Evolutionary conservation across 768 basidiomycete species (phyloP), one percentile per base, ranked within the genome.

Genomic region (Nevesoporus exiguus): DNA sequence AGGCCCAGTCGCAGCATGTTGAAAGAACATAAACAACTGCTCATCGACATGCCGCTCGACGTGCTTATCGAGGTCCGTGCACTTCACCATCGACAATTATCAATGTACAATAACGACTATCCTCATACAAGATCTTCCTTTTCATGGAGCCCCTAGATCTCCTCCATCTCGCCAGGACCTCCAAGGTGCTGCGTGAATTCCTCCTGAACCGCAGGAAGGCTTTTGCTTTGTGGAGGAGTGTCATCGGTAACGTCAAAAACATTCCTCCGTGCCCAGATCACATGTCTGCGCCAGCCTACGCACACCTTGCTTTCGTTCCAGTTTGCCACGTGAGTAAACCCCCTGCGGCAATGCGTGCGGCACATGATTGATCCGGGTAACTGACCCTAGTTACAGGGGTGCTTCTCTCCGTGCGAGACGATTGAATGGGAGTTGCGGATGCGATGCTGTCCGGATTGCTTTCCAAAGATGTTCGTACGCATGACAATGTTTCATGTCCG

Each of bases 71-170:
- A 63, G 57, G 61, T 63, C 31, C 36, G 52, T 1, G 43, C 17
- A 8, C 24, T 34, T 30, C 31, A 7, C 44, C 8, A 31, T 30
- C 22, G 17, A 15, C 21, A 30, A 11, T 29, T 0, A 9, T 47
- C 11, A 21, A 3, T 37, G 30, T 30, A 11, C 31, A 42, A 58
- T 33, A 21, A 47, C 15, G 34, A 25, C 24, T 10, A 15, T 33
- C 25, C 9, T 24, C 19, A 17, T 19, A 7, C 7, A 13, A 60
- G 59, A 41, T 71, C 29, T 65, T 73, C 21, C 58, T 60, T 6
- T 52, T 65, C 50, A n/a, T 73, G 13, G 62, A 67, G 9, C 72
- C 74, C 1, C 31, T 66, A 5, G 69, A 74, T 47, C 52, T 74
- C 8, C 64, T 74, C 22, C 55, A 68, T 25, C 63, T 75, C 4